Evolutionary conservation across 768 basidiomycete genomes (phyloP), one percentile per base, ranked within the genome.

Genomic region (Rhizopogon vinicolor): DNA sequence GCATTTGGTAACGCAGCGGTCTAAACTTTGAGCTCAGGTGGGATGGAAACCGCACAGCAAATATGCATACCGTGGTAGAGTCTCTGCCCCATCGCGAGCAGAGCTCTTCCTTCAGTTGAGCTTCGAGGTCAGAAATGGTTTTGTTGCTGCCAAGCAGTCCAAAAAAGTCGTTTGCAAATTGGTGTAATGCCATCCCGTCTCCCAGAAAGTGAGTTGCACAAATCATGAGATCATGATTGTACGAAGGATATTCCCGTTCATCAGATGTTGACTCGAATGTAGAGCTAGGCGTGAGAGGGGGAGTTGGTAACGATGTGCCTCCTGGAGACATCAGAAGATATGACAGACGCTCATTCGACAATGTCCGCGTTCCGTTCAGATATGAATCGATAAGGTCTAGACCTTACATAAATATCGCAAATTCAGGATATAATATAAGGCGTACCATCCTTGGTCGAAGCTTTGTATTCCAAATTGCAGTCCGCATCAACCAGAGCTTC

Each of bases 151-250:
- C 84, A 41, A 92, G 72, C 3, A 93, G 72, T 16, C 72, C 68
- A 65, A 92, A 87, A 64, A 93, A 84, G 60, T 92, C 88, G 66
- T 91, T 90, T 25, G 87, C 89, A 58, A 87, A 88, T 56, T 81
- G 78, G 69, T 93, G 90, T 16, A 93, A 76, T 1, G 90, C 87
- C 85, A 92, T 91, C 19, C 92, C 92, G 65, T 94, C 92, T 18
- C 90, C 91, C 45, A 93, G 68, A 68, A 87, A 93, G 66, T 94
- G 92, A 7, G 87, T 82, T 3, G 87, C 85, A 59, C 85, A 86
- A 46, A 94, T 78, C 58, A 90, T 72, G 52, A 92, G 69, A 63
- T 92, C 82, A 62, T 77, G 84, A 51, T 79, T 68, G 33, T 52
- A 67, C 45, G 53, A 61, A 39, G 22, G 59, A 51, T 52, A 68